phyloP scores from a whole-genome alignment of 2,329 filamentous ascomycete species.

The Colletotrichum godetiae region DNA sequence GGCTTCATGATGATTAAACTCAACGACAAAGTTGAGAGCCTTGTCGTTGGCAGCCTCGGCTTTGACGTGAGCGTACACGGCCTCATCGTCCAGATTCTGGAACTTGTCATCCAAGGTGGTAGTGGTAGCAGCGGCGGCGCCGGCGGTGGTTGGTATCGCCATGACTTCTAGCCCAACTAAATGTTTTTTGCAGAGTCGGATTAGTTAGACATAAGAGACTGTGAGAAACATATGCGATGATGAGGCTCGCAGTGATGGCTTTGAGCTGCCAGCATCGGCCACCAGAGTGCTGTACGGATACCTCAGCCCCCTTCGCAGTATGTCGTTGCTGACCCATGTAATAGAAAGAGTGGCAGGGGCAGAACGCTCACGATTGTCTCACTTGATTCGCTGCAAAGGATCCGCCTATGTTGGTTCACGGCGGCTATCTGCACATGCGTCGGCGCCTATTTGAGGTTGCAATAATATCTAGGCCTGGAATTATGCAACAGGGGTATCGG shows the following conservation, averaged over 20 bases:
- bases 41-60: slow-evolving; percentile 49
- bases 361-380: background rate
- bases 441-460: background rate
- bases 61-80: slow-evolving; percentile 58
- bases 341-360: background rate
- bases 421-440: background rate
- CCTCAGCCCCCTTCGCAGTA: background rate
- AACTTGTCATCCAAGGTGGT: slow-evolving; percentile 48
- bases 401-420: background rate
- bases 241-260: background rate
- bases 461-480: background rate
- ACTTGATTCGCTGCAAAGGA: background rate
- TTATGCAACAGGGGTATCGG: background rate
- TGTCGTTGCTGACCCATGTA: background rate
- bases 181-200: background rate
- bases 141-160: background rate
- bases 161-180: background rate
- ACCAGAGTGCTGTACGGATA: background rate
- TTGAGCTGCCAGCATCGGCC: background rate
- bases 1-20: slow-evolving; percentile 68
- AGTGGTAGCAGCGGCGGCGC: background rate
- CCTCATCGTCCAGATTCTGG: slow-evolving; percentile 63
- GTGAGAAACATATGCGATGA: background rate
- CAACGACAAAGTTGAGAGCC: slow-evolving; percentile 72
- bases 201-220: background rate